Percentiles rank a stretch among this genome's conserved stretches.
phyloP scores from a whole-genome alignment of 169 alveolate genomes.

The Perkinsus olseni region DNA sequence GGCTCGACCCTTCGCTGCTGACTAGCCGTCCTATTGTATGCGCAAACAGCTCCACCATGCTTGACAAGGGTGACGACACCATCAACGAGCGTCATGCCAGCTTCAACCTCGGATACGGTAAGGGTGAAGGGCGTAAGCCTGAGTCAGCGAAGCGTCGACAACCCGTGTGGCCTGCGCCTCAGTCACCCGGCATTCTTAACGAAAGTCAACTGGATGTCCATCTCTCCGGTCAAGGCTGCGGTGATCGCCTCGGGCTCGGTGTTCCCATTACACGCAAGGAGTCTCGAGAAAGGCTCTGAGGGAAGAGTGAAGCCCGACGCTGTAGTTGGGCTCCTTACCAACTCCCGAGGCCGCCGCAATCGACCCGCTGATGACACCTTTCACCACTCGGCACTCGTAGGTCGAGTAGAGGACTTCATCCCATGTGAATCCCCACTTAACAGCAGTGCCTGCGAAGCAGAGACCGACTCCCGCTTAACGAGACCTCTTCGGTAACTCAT shows the following conservation, averaged over 20 bases:
- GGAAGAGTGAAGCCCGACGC: not conserved
- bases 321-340: not conserved
- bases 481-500: not conserved
- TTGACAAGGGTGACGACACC: not conserved
- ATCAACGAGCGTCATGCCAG: not conserved
- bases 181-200: not conserved
- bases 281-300: not conserved
- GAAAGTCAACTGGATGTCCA: not conserved
- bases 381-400: not conserved
- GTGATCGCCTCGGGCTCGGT: not conserved
- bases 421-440: not conserved
- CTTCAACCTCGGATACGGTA: not conserved
- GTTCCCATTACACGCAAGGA: not conserved
- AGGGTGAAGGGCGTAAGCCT: not conserved
- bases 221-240: not conserved
- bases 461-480: not conserved
- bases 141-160: not conserved
- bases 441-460: not conserved
- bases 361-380: not conserved
- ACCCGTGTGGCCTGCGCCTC: no score
- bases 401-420: not conserved
- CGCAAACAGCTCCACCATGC: not conserved
- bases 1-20: not conserved
- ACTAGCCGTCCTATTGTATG: not conserved
- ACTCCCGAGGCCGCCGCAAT: not conserved